Base-by-base conservation (phyloP, 2,329 filamentous ascomycete species). In the Leptographium flavum region DNA sequence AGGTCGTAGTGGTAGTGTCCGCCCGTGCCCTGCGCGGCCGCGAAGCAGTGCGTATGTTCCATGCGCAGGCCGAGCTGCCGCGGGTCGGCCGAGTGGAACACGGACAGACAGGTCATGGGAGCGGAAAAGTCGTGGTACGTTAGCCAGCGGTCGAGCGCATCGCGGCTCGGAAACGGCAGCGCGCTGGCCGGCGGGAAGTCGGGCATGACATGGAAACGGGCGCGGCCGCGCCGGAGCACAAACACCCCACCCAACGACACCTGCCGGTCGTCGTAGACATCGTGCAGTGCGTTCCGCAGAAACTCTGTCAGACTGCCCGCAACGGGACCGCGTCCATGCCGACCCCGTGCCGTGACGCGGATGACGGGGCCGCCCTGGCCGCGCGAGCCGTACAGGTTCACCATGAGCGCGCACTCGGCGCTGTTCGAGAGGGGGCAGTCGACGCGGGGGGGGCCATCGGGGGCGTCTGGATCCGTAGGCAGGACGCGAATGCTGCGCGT, bases 41-140 rank as follows among this genome's bases (percentile, higher is more conserved):
- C 62, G 44, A 67, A 69, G 21, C 61, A 63, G 54, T 71, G 68
- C 4, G 67, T 68, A 50, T 71, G 67, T 50, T 71, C 68, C 53
- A 68, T 64, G 25, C 67, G 55, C 42, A 70, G 47, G 0, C 56
- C 60, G 48, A 68, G 46, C 8, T 52, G 60, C 0, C 62, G 61
- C 3, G 38, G 46, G 46, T 69, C 63, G 9, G 60, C 58, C 14
- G 64, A 64, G 51, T 68, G 64, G 33, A 69, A 53, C 0, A 67
- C 63, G 10, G 55, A 60, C 45, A 69, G 49, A 39, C 65, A 66
- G 0, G 66, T 57, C 15, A 67, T 49, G 1, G 60, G 63, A 3
- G 55, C 58, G 4, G 55, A 53, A 40, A 60, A 62, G 6, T 63
- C 55, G 49, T 63, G 63, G 43, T 56, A 68, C 1, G 54, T 60